Evolutionary conservation across 139 green algal genomes (phyloP).

Genomic region (Micromonas commoda): DNA sequence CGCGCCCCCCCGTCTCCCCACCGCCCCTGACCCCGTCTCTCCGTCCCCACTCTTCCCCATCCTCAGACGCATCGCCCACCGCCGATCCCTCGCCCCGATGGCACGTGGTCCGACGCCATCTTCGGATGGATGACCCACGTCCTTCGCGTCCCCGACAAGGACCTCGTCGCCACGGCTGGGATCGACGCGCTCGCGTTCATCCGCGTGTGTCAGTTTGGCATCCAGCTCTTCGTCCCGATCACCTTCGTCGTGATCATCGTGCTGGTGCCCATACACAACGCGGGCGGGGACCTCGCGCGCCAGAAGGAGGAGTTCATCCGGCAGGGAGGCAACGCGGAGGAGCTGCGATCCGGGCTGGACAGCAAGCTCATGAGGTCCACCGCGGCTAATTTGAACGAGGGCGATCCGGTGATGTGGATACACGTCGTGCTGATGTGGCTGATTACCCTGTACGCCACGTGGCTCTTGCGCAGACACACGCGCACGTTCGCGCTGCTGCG

Average conservation of each 20-base stretch:
- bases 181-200: slow-evolving; percentile 24
- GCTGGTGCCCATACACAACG: slow-evolving; percentile 13
- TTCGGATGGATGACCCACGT: slow-evolving; percentile 25
- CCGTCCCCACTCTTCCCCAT: not conserved
- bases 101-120: not conserved
- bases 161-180: slow-evolving; percentile 8
- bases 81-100: not conserved
- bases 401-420: not conserved
- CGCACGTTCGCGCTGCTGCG: slow-evolving; percentile 13
- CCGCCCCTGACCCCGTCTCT: not conserved
- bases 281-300: not conserved
- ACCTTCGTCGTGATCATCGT: not conserved
- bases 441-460: slow-evolving; percentile 7
- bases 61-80: not conserved
- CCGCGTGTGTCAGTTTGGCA: slow-evolving; percentile 15
- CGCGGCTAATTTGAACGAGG: not conserved
- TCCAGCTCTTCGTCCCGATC: slow-evolving; percentile 20
- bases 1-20: not conserved
- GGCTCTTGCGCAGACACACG: slow-evolving; percentile 11
- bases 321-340: not conserved
- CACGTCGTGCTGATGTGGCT: slow-evolving; percentile 5
- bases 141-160: slow-evolving; percentile 19
- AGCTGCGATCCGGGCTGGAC: not conserved
- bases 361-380: not conserved
- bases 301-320: not conserved